Conservation (phyloP, 2,329 filamentous ascomycete species). For the Dactylellina haptotyla region DNA sequence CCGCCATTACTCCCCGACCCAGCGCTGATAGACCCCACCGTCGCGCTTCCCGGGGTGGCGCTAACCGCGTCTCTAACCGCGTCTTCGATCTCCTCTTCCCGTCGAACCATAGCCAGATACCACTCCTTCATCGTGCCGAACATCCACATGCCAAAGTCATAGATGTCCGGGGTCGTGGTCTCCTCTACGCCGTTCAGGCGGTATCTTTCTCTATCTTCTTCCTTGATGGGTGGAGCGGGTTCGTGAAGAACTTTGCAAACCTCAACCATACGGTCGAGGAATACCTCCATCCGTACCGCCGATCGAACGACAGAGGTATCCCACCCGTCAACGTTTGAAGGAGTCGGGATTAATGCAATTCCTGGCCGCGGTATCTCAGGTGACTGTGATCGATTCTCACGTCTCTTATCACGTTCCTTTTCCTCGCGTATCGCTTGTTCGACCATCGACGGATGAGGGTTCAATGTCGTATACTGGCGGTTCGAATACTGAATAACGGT, state of each 20-base stretch:
- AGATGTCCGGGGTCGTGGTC: slow-evolving; percentile 24
- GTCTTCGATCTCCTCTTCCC: slow-evolving; percentile 49
- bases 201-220: slow-evolving; percentile 43
- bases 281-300: slow-evolving; percentile 45
- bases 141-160: slow-evolving; percentile 52
- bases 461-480: slow-evolving; percentile 31
- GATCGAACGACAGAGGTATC: slow-evolving; percentile 43
- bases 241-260: slow-evolving; percentile 26
- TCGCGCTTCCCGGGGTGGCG: slow-evolving; percentile 20
- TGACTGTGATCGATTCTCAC: slow-evolving; percentile 20
- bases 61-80: slow-evolving; percentile 41
- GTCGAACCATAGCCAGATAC: slow-evolving; percentile 48
- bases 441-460: slow-evolving; percentile 31
- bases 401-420: not conserved
- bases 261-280: slow-evolving; percentile 33
- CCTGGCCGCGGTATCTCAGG: slow-evolving; percentile 17
- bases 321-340: slow-evolving; percentile 45
- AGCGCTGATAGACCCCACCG: not conserved
- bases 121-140: slow-evolving; percentile 52
- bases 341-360: slow-evolving; percentile 22
- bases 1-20: slow-evolving; percentile 13
- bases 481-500: slow-evolving; percentile 45
- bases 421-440: slow-evolving; percentile 10
- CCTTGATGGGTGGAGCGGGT: slow-evolving; percentile 11
- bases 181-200: slow-evolving; percentile 46